Evolutionary conservation across 129 eudicot species (phyloP).

Genomic region (Helianthus annuus): HanXRQr2.0-SUNRISE NC_035442.2:15949905-15950404

Average conservation of each 20-base stretch:
- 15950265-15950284: constrained; percentile 68
- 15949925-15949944: no score
- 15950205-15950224: constrained; percentile 81
- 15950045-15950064: neutral
- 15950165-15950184: constrained; percentile 58
- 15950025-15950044: neutral
- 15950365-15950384: neutral
- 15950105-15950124: constrained; percentile 60
- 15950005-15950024: neutral
- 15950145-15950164: constrained; percentile 72
- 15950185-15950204: constrained; percentile 68
- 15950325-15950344: neutral
- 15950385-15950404: constrained; percentile 86
- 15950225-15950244: constrained; percentile 74
- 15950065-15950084: no score
- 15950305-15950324: neutral
- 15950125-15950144: constrained; percentile 31
- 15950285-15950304: neutral
- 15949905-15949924: no score
- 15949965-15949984: neutral
- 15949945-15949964: no score
- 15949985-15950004: neutral
- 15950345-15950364: neutral
- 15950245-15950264: constrained; percentile 93
- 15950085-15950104: neutral